These are phyloP conservation scores for Pythium insidiosum DNA, from an alignment of 352 stramenopile species.

Conservation along the genomic window DNA sequence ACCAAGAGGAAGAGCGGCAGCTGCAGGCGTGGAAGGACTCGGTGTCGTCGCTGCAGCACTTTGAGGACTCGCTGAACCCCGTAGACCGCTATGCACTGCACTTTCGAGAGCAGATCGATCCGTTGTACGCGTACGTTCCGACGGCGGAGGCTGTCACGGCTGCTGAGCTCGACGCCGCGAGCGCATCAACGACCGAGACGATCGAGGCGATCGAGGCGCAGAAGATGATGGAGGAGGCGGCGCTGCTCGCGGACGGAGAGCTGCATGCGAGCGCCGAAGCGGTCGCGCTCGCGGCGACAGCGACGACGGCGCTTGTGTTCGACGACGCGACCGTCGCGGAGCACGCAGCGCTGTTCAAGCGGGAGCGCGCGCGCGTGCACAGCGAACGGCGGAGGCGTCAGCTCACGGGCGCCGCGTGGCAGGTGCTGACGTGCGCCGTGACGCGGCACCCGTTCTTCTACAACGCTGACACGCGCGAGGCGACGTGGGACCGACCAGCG, in stretches of 20 bases:
- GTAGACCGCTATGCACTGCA: constrained; percentile 92
- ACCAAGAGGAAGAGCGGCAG: constrained; percentile 90
- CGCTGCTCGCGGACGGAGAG: constrained; percentile 58
- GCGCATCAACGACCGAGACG: constrained; percentile 39
- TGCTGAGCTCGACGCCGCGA: constrained; percentile 12
- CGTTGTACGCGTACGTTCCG: constrained; percentile 71
- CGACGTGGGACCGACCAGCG: constrained; percentile 88
- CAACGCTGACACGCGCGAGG: constrained; percentile 91
- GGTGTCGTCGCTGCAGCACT: constrained; percentile 64
- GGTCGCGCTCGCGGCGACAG: no score
- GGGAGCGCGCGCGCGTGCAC: constrained; percentile 46
- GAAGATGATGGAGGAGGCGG: constrained; percentile 52
- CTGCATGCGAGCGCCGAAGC: constrained; percentile 36
- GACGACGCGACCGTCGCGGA: no score
- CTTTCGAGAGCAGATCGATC: constrained; percentile 90
- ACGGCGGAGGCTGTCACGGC: constrained; percentile 62
- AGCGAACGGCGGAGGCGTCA: constrained; percentile 43
- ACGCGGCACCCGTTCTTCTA: constrained; percentile 89
- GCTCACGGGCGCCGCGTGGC: constrained; percentile 53
- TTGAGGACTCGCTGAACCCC: constrained; percentile 90
- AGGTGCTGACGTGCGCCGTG: constrained; percentile 47
- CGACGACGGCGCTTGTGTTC: no score
- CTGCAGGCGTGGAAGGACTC: constrained; percentile 83
- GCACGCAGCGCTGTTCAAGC: constrained; percentile 49
- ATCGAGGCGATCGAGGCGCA: constrained; percentile 54